A percentile compares a stretch with the other conserved stretches of the same genome.
Conservation (phyloP, 371 early-diverging fungal genomes). For the Parasitella parasitica region DNA sequence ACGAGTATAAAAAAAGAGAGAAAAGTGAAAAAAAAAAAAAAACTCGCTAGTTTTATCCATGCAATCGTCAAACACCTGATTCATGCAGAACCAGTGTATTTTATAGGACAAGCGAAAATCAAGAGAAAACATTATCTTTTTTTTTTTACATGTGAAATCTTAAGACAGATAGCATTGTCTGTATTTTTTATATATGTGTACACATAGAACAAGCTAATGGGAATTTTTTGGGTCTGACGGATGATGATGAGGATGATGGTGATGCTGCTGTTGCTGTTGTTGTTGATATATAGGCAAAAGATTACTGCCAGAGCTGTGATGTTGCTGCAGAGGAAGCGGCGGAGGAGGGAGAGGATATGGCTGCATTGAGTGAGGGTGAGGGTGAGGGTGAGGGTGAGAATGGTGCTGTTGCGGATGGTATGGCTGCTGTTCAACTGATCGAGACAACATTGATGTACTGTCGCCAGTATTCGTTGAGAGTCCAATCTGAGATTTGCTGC, state of each 20-base stretch:
- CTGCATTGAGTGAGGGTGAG: neutral
- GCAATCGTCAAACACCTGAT: neutral
- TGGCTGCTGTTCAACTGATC: neutral
- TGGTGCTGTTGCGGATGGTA: neutral
- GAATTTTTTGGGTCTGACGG: neutral
- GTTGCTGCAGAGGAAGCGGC: neutral
- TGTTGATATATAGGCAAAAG: conserved; percentile 7
- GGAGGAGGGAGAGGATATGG: neutral
- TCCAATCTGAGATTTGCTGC: neutral
- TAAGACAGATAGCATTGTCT: neutral
- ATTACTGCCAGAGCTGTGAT: neutral
- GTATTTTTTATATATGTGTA: neutral
- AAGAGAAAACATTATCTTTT: neutral
- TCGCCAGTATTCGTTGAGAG: neutral
- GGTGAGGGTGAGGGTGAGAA: neutral
- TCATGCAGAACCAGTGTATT: neutral
- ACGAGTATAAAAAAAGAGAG: neutral
- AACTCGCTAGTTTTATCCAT: neutral
- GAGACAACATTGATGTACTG: neutral
- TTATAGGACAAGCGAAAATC: neutral
- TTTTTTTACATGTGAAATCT: neutral
- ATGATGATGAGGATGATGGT: neutral
- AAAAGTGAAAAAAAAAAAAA: conserved; percentile 5
- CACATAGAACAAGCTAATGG: neutral
- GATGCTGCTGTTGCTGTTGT: conserved; percentile 2